Evolutionary conservation across 2,329 filamentous ascomycete species (phyloP).

Genomic region (Arthroderma uncinatum): DNA sequence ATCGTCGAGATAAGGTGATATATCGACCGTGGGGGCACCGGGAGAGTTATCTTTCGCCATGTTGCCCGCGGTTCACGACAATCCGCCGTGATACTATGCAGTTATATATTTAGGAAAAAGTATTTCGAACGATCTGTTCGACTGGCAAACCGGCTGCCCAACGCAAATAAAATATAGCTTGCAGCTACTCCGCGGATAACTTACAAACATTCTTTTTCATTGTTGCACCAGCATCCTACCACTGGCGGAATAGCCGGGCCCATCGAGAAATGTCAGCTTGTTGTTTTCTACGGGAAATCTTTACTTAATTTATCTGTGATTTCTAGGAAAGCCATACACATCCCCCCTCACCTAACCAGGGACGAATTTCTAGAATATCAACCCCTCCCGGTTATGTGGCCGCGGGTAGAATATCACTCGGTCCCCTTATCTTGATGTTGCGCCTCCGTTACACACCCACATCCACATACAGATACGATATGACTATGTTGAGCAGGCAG

Average conservation of each 20-base stretch:
- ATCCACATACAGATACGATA: not conserved
- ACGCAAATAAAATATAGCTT: not conserved
- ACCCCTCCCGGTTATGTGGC: too few relatives aligned
- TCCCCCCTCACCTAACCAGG: not conserved
- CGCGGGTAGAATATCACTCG: not conserved
- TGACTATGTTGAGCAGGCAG: not conserved
- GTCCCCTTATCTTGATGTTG: not conserved
- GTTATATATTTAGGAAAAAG: not conserved
- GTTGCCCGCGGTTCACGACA: not conserved
- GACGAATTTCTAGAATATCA: not conserved
- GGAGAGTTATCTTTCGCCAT: not conserved
- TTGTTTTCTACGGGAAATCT: not conserved
- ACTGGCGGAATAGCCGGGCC: not conserved
- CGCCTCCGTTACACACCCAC: not conserved
- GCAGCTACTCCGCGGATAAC: not conserved
- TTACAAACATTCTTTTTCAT: not conserved
- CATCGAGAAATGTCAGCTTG: not conserved
- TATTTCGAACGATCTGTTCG: not conserved
- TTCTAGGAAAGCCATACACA: not conserved
- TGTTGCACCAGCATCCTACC: not conserved
- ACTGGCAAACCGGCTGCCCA: not conserved
- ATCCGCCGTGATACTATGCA: not conserved
- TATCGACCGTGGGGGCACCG: not conserved
- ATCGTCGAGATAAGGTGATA: slow-evolving; percentile 3
- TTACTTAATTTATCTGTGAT: not conserved